Conservation (phyloP, 108 stramenopile species). For the Nitzschia sp. region DNA sequence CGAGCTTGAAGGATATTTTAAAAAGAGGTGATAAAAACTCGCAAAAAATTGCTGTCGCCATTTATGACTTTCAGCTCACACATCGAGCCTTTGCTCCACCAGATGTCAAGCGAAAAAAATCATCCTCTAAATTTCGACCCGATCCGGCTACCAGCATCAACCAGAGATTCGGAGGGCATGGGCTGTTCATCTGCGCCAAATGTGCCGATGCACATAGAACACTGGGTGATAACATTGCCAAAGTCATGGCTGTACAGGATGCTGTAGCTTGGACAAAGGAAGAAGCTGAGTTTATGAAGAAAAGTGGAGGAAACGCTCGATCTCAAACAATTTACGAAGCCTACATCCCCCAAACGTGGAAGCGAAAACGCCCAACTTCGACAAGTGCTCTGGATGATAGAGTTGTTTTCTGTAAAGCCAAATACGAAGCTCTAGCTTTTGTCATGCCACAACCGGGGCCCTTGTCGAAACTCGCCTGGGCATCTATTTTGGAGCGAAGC, state of each 20-base stretch:
- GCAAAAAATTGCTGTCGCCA: neutral
- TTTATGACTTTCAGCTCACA: slow-evolving; percentile 35
- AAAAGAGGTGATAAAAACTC: neutral
- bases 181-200: slow-evolving; percentile 55
- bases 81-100: slow-evolving; percentile 39
- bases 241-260: slow-evolving; percentile 40
- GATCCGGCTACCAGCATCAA: slow-evolving; percentile 40
- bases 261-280: slow-evolving; percentile 26
- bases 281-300: slow-evolving; percentile 27
- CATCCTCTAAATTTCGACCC: neutral
- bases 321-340: slow-evolving; percentile 50
- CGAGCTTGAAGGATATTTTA: slow-evolving; percentile 9
- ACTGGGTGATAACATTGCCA: slow-evolving; percentile 36
- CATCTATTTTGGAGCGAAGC: slow-evolving; percentile 24
- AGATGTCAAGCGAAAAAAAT: neutral
- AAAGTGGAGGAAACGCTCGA: slow-evolving; percentile 39
- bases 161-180: slow-evolving; percentile 44
- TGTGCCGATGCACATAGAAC: slow-evolving; percentile 53
- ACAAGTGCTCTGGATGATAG: slow-evolving; percentile 36
- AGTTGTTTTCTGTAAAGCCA: slow-evolving; percentile 52
- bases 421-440: slow-evolving; percentile 64
- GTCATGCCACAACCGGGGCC: slow-evolving; percentile 48
- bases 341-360: slow-evolving; percentile 45
- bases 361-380: slow-evolving; percentile 27
- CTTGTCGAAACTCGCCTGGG: slow-evolving; percentile 37